phyloP scores from a whole-genome alignment of 2,329 filamentous ascomycete genomes.

The Aspergillus arachidicola region DNA sequence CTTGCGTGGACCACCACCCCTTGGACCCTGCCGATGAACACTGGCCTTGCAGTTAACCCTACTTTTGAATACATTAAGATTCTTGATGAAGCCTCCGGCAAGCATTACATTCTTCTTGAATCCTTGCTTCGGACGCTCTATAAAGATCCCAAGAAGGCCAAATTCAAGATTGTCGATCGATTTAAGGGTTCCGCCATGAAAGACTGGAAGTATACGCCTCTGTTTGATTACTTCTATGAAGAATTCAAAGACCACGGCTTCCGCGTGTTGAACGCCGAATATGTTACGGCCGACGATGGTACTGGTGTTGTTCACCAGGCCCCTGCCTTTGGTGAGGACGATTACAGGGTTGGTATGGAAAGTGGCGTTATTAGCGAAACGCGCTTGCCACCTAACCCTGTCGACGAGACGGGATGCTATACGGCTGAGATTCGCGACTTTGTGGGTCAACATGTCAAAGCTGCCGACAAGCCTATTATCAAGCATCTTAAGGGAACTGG shows the following conservation, averaged over 20 bases:
- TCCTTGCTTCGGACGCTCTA: slow-evolving; percentile 79
- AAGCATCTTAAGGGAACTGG: slow-evolving; percentile 79
- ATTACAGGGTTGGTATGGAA: slow-evolving; percentile 81
- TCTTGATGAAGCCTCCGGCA: slow-evolving; percentile 76
- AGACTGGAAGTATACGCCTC: slow-evolving; percentile 84
- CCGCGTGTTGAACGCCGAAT: slow-evolving; percentile 77
- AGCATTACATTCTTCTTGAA: slow-evolving; percentile 83
- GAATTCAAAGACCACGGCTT: slow-evolving; percentile 86
- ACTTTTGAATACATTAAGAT: slow-evolving; percentile 89
- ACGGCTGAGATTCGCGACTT: slow-evolving; percentile 78
- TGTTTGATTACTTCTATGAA: slow-evolving; percentile 88
- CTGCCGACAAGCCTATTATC: slow-evolving; percentile 89
- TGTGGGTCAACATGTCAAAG: slow-evolving; percentile 84
- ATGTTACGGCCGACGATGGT: slow-evolving; percentile 88
- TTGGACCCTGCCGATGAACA: slow-evolving; percentile 82
- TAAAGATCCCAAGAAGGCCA: slow-evolving; percentile 94
- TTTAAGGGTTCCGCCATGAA: slow-evolving; percentile 82
- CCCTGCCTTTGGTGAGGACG: slow-evolving; percentile 92
- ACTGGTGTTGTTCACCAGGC: slow-evolving; percentile 93
- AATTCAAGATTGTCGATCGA: slow-evolving; percentile 80
- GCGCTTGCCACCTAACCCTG: slow-evolving; percentile 82
- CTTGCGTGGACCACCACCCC: slow-evolving; percentile 91
- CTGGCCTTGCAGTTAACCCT: slow-evolving; percentile 75
- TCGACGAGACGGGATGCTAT: slow-evolving; percentile 82
- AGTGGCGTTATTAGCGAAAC: slow-evolving; percentile 76